A percentile compares a stretch with the other conserved stretches of the same genome.
These are phyloP conservation scores for Camelina neglecta DNA, from an alignment of 345 rosid genomes.

Conservation along the genomic window DNA sequence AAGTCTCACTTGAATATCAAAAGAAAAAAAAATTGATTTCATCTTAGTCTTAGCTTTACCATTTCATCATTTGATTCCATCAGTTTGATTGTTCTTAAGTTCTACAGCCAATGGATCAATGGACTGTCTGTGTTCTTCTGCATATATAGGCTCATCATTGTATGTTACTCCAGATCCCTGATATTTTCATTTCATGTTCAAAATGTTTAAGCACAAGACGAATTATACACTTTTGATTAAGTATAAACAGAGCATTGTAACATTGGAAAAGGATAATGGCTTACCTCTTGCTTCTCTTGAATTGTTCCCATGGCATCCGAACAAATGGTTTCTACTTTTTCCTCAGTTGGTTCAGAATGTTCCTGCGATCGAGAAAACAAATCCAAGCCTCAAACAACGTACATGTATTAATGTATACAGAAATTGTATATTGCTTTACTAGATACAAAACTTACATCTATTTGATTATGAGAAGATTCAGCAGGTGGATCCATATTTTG, in stretches of 20 bases:
- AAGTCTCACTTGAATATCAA: neutral
- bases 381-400: neutral
- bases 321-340: constrained; percentile 5
- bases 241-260: constrained; percentile 4
- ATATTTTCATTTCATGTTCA: constrained; percentile 31
- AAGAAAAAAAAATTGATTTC: neutral
- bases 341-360: constrained; percentile 28
- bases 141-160: constrained; percentile 29
- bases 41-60: constrained; percentile 43
- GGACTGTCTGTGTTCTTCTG: constrained; percentile 25
- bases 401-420: constrained; percentile 4
- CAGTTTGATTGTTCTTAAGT: constrained; percentile 14
- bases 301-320: constrained; percentile 5
- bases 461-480: constrained; percentile 34
- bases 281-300: constrained; percentile 37
- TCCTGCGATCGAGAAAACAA: neutral
- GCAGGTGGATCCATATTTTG: constrained; percentile 22
- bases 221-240: constrained; percentile 11
- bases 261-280: constrained; percentile 1
- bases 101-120: constrained; percentile 27
- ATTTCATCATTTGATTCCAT: constrained; percentile 26
- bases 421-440: constrained; percentile 1
- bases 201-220: constrained; percentile 31
- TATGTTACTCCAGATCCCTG: constrained; percentile 31
- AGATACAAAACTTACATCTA: constrained; percentile 29